Base-by-base conservation (phyloP, 805 yeast species). In the Metschnikowia lunata region DNA sequence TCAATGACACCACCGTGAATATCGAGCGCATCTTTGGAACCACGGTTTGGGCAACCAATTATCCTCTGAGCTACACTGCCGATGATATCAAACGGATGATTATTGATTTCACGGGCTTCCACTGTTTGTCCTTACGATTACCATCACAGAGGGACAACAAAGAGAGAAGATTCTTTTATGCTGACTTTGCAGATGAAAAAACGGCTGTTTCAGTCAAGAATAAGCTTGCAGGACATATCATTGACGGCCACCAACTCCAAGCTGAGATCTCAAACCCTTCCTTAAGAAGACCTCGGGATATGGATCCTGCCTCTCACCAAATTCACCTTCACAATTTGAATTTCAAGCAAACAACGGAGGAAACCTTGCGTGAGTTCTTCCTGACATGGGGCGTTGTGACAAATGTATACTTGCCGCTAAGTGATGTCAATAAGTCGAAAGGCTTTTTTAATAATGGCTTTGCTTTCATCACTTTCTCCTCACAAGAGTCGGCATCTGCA, bases 1-100 rank as follows among this genome's bases (percentile, higher is more conserved):
- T 83, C 0, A 69, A 67, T 0, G 76, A 69, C 0, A 42, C 55
- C 1, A 71, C 67, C 32, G 64, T 87, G 0, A 39, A 54, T 4
- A 84, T 87, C 0, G 59, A 58, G 4, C 61, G 75, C 30, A 61
- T 78, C 2, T 56, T 63, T 15, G 66, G 74, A 11, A 66, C 77
- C 31, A 83, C 88, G 0, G 46, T 87, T 1, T 88, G 88, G 83
- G 80, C 82, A 2, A 77, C 90, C 0, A 87, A 87, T 55, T 86
- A 76, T 54, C 89, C 95, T 0, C 83, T 87, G 2, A 55, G 64
- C 1, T 75, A 59, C 46, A 67, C 71, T 0, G 65, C 66, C 23
- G 61, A 59, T 0, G 64, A 71, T 5, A 40, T 88, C 0, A 52
- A 55, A 12, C 48, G 55, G 0, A 15, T 76, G 9, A 81, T 86